Evolutionary conservation across 2,329 filamentous ascomycete species (phyloP).

Genomic region (Aspergillus quadrilineatus): DNA sequence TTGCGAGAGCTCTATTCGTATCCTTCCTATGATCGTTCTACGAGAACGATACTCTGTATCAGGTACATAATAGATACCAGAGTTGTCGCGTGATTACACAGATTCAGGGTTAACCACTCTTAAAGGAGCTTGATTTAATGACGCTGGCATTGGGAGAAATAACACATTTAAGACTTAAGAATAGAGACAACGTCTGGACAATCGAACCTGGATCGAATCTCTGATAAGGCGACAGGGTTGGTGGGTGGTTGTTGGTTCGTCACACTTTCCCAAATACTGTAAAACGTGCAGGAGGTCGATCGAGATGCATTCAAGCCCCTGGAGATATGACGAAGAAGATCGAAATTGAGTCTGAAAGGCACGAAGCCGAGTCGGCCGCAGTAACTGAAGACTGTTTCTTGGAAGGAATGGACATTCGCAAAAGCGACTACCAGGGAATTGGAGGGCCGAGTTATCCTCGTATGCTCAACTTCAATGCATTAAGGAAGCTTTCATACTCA

Average conservation of each 20-base stretch:
- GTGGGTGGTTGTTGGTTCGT: slow-evolving; percentile 10
- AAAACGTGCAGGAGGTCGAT: slow-evolving; percentile 1
- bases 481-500: background rate
- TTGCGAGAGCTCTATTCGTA: no score
- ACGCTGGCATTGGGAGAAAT: slow-evolving; percentile 22
- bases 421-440: background rate
- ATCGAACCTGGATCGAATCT: background rate
- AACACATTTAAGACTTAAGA: slow-evolving; percentile 15
- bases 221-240: background rate
- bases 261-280: slow-evolving; percentile 15
- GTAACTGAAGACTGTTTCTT: background rate
- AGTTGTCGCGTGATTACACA: background rate
- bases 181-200: slow-evolving; percentile 14
- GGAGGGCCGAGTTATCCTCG: background rate
- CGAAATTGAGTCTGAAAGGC: background rate
- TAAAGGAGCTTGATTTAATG: slow-evolving; percentile 6
- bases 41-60: no score
- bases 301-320: background rate
- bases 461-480: background rate
- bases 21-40: no score
- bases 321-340: background rate
- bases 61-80: no score
- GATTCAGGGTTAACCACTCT: background rate
- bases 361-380: background rate
- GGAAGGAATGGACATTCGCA: background rate